Conservation (phyloP, 2,329 filamentous ascomycete species). For the Emydomyces testavorans region DNA sequence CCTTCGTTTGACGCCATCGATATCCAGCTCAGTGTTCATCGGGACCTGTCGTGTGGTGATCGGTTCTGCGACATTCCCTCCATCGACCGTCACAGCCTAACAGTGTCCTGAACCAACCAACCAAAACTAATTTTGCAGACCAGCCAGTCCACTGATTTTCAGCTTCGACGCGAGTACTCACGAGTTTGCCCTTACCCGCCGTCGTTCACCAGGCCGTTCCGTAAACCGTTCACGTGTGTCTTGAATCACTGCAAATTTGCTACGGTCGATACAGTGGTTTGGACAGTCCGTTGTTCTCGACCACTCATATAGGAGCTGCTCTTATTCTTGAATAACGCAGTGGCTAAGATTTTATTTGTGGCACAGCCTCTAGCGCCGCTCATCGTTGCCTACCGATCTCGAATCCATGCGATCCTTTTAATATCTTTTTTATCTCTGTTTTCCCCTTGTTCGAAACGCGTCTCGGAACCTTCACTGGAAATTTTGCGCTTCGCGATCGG, state of each 20-base stretch:
- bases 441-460: neutral
- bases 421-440: too few species aligned
- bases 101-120: neutral
- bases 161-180: neutral
- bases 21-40: constrained; percentile 4
- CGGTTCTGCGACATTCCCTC: constrained; percentile 8
- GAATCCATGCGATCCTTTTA: neutral
- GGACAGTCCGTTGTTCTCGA: neutral
- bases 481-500: neutral
- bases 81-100: neutral
- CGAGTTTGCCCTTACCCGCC: constrained; percentile 1
- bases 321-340: neutral
- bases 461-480: neutral
- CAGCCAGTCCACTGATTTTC: neutral
- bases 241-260: neutral
- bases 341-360: neutral
- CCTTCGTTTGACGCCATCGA: constrained; percentile 4
- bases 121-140: neutral
- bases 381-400: neutral
- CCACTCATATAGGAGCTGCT: neutral
- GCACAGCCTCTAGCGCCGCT: neutral
- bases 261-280: neutral
- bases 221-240: neutral
- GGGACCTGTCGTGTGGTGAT: constrained; percentile 6
- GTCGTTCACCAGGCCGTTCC: constrained; percentile 1